Evolutionary conservation across 2,329 filamentous ascomycete species (phyloP), one percentile per base, ranked within the genome.

Genomic region (Pseudocercospora cruenta): DNA sequence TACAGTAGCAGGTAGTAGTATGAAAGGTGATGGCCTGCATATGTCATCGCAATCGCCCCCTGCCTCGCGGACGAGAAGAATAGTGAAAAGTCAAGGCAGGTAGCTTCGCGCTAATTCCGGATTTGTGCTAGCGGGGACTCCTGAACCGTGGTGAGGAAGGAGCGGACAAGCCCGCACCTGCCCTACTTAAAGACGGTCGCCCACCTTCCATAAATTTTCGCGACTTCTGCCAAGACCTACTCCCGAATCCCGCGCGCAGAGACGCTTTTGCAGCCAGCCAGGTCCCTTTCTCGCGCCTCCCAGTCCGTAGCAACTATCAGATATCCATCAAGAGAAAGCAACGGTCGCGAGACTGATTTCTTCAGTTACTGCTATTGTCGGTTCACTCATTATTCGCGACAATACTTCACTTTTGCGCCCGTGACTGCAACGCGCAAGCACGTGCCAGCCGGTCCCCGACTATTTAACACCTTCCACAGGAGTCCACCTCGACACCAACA

Each of bases 401-500:
- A 16, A 43, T 33, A 19, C 33, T 19, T 24, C 28, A 28, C 28
- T 33, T 21, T 55, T 63, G 55, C 64, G 60, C 60, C 60, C 64
- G 64, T 60, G 33, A 43, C 45, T 53, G 63, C 63, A 60, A 39
- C 55, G 21, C 53, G 47, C 47, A 33, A 47, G 51, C 58, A 62
- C 47, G 64, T 66, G 64, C 64, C 64, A 66, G 57, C 45, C 55
- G 26, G 47, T 61, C 28, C 10, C 16, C 22, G 31, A 49, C 24
- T 22, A 49, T 22, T 53, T 51, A 60, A 43, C 60, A 61, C 26
- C 58, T 51, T 28, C 45, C 39, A 51, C 58, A 61, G 47, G 21
- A 51, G 19, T 47, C 31, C 60, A 26, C 59, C 64, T 33, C 55
- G 55, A 58, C 54, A 33, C n/a, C 31, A 36, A 58, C 47, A 12